These are phyloP conservation scores for Microstegium vimineum DNA, from an alignment of 176 grass and related monocot genomes.

Conservation along the genomic window DNA sequence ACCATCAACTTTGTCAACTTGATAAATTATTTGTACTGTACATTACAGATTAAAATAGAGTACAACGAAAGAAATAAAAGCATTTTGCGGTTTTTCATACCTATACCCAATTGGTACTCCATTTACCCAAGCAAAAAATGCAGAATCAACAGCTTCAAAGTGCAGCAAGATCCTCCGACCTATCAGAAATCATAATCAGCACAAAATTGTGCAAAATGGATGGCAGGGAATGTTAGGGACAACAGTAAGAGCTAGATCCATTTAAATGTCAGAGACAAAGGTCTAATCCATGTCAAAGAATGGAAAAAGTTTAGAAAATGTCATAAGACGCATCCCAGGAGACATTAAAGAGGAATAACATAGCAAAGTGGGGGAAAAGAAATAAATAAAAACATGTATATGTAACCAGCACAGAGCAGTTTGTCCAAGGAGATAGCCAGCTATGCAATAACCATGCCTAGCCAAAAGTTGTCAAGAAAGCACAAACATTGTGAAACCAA, in stretches of 20 bases:
- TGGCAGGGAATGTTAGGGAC: neutral
- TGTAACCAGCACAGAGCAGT: neutral
- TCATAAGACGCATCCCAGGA: neutral
- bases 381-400: neutral
- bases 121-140: conserved; percentile 94
- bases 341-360: neutral
- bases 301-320: neutral
- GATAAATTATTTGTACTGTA: neutral
- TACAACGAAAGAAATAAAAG: neutral
- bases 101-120: conserved; percentile 79
- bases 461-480: neutral
- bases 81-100: conserved; percentile 27
- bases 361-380: neutral
- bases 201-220: neutral
- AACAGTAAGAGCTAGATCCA: neutral
- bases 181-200: conserved; percentile 43
- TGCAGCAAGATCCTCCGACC: conserved; percentile 90
- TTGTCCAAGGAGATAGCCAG: neutral
- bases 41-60: neutral
- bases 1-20: neutral
- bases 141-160: conserved; percentile 96
- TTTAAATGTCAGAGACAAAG: neutral
- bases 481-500: neutral
- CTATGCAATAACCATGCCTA: neutral
- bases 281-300: neutral